Percentiles rank a stretch among this genome's conserved stretches.
Evolutionary conservation across 2,329 filamentous ascomycete genomes (phyloP).

Genomic region (Emmonsia crescens): DNA sequence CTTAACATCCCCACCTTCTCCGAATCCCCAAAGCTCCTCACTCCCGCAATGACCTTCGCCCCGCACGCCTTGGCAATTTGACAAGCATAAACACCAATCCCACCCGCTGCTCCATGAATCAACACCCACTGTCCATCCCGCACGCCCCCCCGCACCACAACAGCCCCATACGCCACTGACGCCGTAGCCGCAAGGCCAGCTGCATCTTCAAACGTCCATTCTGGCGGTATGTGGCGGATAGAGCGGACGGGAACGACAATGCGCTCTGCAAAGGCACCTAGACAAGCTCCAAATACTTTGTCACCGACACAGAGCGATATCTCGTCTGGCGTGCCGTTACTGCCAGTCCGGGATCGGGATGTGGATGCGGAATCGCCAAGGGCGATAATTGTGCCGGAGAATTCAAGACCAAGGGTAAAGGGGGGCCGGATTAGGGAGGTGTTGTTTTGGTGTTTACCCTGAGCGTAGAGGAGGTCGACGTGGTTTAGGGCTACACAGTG

Average conservation of each 20-base stretch:
- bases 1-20: conserved; percentile 5
- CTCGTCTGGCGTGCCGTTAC: neutral
- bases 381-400: conserved; percentile 42
- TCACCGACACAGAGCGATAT: conserved; percentile 31
- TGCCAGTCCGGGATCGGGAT: neutral
- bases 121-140: conserved; percentile 40
- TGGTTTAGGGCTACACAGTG: conserved; percentile 49
- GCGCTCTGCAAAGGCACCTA: conserved; percentile 45
- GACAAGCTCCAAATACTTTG: conserved; percentile 42
- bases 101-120: conserved; percentile 47
- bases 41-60: conserved; percentile 44
- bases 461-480: conserved; percentile 50
- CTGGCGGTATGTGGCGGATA: conserved; percentile 37
- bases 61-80: conserved; percentile 46
- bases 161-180: conserved; percentile 44
- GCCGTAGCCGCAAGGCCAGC: conserved; percentile 46
- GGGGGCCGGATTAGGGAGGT: conserved; percentile 43
- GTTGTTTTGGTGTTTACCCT: conserved; percentile 52
- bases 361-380: conserved; percentile 18
- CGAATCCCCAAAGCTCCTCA: conserved; percentile 33
- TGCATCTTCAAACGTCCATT: conserved; percentile 39
- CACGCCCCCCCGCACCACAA: conserved; percentile 24
- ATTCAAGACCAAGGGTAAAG: conserved; percentile 51
- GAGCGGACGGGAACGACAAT: conserved; percentile 33
- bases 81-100: conserved; percentile 45